Evolutionary conservation across 2,329 filamentous ascomycete genomes (phyloP), one percentile per base, ranked within the genome.

Genomic region (Torrubiella hemipterigena): DNA sequence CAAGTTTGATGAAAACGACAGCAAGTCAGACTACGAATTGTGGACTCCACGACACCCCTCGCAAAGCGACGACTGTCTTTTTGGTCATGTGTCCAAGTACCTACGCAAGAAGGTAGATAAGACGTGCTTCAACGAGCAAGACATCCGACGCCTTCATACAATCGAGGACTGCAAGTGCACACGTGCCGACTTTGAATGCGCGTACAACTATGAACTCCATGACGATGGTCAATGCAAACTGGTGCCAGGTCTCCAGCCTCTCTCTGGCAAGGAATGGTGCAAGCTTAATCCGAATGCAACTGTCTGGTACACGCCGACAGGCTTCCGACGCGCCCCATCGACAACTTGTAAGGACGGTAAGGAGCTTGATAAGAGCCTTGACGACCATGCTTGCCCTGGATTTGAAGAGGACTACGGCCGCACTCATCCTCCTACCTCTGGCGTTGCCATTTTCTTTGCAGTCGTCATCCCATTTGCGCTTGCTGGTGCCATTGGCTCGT

Each of bases 171-270:
- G 91, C 63, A 67, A 72, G 36, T 98, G 91, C 59, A 81, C 75
- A 7, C 69, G 85, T 31, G 69, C 74, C 36, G 91, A 98, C 57
- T 98, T 79, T 51, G 91, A 98, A 67, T 98, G 91, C 58, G 89
- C 93, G 51, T 98, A 85, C 67, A 98, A 98, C 56, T 98, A 74
- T 55, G 78, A 96, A 51, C 73, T 81, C 28, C 73, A 82, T 53
- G 68, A 61, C 17, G 81, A 87, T 48, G 80, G 81, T 29, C 74
- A 80, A 39, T 98, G 91, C 58, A 56, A 55, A 5, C 72, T 93
- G 10, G 85, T 96, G 2, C 55, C 69, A 1, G 89, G 89, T 11
- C 71, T 86, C 24, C 41, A 69, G 8, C 77, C 82, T 10, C 47
- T 67, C 10, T 58, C 65, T 18, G 62, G 61, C 7, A 47, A 58